phyloP scores from a whole-genome alignment of 768 basidiomycete species.

The Hypholoma fasciculare region DNA sequence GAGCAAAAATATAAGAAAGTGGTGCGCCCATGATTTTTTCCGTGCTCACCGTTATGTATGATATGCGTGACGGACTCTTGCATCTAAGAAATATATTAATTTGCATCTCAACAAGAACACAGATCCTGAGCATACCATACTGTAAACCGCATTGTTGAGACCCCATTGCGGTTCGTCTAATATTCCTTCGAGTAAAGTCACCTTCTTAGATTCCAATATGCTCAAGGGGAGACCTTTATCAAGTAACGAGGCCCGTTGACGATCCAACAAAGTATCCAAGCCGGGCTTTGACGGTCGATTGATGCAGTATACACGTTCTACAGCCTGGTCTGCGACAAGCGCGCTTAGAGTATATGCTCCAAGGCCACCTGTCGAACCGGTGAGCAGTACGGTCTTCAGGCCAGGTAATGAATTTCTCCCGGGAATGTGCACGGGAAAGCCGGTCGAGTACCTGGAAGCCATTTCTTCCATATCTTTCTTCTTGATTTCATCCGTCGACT shows the following conservation, averaged over 20 bases:
- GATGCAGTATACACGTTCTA: neutral
- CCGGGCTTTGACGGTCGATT: neutral
- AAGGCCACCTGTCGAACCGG: slow-evolving; percentile 9
- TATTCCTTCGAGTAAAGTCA: neutral
- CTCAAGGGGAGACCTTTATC: neutral
- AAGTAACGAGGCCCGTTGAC: neutral
- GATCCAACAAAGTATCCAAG: neutral
- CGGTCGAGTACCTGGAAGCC: slow-evolving; percentile 1
- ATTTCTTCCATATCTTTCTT: slow-evolving; percentile 1
- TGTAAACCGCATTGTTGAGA: neutral
- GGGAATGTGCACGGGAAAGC: neutral
- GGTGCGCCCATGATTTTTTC: too few relatives aligned
- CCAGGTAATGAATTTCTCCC: neutral
- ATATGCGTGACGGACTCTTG: slow-evolving; percentile 5
- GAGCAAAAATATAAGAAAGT: neutral
- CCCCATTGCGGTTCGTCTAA: neutral
- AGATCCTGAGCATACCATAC: neutral
- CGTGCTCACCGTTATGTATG: slow-evolving; percentile 8
- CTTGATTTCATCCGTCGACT: neutral
- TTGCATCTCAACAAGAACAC: too few relatives aligned
- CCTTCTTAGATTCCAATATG: neutral
- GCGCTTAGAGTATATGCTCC: neutral
- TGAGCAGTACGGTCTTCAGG: slow-evolving; percentile 2
- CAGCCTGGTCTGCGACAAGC: neutral
- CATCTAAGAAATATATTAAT: neutral